Percentiles rank a stretch among this genome's conserved stretches.
Conservation (phyloP, 2,329 filamentous ascomycete species). For the Sphaerostilbella broomeana region DNA sequence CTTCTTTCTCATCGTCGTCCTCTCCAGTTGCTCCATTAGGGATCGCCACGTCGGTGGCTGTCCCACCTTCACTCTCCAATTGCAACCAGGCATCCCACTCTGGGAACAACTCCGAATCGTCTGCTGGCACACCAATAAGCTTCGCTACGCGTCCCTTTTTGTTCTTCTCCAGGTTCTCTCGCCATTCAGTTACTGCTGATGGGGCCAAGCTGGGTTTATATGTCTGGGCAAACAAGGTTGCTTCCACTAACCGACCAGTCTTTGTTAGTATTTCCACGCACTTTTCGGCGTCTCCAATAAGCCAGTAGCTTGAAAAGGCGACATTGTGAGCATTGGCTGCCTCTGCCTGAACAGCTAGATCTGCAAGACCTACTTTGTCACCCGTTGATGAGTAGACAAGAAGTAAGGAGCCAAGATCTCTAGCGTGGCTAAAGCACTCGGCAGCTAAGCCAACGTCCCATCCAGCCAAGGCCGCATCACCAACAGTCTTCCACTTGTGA, state of each 20-base stretch:
- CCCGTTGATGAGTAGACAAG: slow-evolving; percentile 83
- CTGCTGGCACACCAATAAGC: slow-evolving; percentile 73
- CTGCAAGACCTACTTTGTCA: slow-evolving; percentile 65
- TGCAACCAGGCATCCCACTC: slow-evolving; percentile 90
- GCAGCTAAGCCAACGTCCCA: slow-evolving; percentile 88
- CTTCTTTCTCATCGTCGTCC: slow-evolving; percentile 16
- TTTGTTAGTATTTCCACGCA: slow-evolving; percentile 74
- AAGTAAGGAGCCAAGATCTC: slow-evolving; percentile 82
- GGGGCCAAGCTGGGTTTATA: slow-evolving; percentile 78
- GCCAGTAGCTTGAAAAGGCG: slow-evolving; percentile 85
- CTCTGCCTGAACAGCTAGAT: slow-evolving; percentile 68
- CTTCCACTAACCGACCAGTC: slow-evolving; percentile 76
- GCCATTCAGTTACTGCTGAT: slow-evolving; percentile 70
- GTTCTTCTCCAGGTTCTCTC: slow-evolving; percentile 70
- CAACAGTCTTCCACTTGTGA: slow-evolving; percentile 97
- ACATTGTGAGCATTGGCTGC: slow-evolving; percentile 81
- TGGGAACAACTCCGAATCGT: slow-evolving; percentile 84
- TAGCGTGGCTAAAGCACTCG: slow-evolving; percentile 87
- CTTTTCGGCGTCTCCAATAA: slow-evolving; percentile 71
- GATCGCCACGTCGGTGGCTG: slow-evolving; percentile 17
- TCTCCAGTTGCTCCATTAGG: slow-evolving; percentile 16
- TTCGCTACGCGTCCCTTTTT: slow-evolving; percentile 83
- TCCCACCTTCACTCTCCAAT: slow-evolving; percentile 66
- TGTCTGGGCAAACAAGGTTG: slow-evolving; percentile 87
- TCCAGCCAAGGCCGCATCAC: slow-evolving; percentile 76